phyloP scores from a whole-genome alignment of 306 rosid genomes.

The Dalbergia cochinchinensis region DNA sequence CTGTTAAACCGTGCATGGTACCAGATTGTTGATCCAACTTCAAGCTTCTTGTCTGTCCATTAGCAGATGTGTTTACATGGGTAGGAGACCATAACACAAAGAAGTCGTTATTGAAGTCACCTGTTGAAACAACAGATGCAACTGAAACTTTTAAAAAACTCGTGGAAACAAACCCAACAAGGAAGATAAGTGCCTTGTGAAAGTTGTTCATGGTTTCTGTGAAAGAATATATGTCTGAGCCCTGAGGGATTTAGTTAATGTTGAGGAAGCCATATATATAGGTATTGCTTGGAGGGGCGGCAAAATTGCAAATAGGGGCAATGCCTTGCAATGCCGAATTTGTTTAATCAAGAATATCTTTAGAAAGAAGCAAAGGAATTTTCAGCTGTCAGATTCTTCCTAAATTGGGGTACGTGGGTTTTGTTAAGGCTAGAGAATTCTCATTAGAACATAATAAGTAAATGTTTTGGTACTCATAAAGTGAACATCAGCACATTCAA shows the following conservation, averaged over 20 bases:
- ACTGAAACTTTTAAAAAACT: slow-evolving; percentile 50
- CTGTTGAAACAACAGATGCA: slow-evolving; percentile 79
- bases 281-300: slow-evolving; percentile 49
- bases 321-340: slow-evolving; percentile 39
- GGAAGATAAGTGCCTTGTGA: slow-evolving; percentile 42
- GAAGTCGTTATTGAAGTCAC: slow-evolving; percentile 89
- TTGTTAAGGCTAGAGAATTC: slow-evolving; percentile 22
- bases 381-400: slow-evolving; percentile 49
- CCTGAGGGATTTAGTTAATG: slow-evolving; percentile 16
- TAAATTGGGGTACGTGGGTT: slow-evolving; percentile 25
- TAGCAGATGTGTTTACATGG: slow-evolving; percentile 81
- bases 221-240: slow-evolving; percentile 25
- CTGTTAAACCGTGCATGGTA: slow-evolving; percentile 35
- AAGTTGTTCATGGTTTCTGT: slow-evolving; percentile 54
- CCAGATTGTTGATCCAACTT: slow-evolving; percentile 92
- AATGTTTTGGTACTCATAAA: slow-evolving; percentile 24
- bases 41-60: slow-evolving; percentile 72
- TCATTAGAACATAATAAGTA: slow-evolving; percentile 36
- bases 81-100: slow-evolving; percentile 85
- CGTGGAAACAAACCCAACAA: slow-evolving; percentile 50
- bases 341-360: slow-evolving; percentile 73
- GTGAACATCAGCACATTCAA: slow-evolving; percentile 13
- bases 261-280: slow-evolving; percentile 47
- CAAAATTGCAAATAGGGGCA: slow-evolving; percentile 34
- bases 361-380: slow-evolving; percentile 65